These are phyloP conservation scores for Pelargonium australe DNA, from an alignment of 441 rosid genomes.

Conservation along the genomic window DNA sequence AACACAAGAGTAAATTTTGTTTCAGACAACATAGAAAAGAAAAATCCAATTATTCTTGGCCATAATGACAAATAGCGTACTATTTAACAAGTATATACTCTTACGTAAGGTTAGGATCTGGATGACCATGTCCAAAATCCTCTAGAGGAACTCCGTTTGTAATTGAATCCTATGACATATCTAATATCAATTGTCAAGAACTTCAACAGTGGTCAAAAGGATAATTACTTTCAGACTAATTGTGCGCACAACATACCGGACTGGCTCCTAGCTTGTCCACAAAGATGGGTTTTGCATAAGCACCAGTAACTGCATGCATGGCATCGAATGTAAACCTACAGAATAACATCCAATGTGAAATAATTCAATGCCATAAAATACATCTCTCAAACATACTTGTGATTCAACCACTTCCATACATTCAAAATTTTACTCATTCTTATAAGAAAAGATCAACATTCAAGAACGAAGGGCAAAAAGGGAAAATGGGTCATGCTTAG, in stretches of 20 bases:
- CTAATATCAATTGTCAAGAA: constrained; percentile 25
- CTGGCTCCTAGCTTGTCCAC: constrained; percentile 78
- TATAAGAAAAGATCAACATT: neutral
- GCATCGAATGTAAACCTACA: constrained; percentile 83
- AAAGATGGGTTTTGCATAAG: constrained; percentile 88
- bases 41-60: neutral
- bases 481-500: neutral
- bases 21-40: neutral
- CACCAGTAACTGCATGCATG: constrained; percentile 97
- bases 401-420: neutral
- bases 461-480: neutral
- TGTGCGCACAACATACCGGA: constrained; percentile 34
- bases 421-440: neutral
- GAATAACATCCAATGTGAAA: constrained; percentile 17
- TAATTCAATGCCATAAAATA: neutral
- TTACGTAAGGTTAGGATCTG: constrained; percentile 96
- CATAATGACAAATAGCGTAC: constrained; percentile 12
- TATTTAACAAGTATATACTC: constrained; percentile 18
- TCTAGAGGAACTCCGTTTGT: constrained; percentile 75
- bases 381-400: neutral
- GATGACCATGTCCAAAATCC: constrained; percentile 98
- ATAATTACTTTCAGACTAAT: constrained; percentile 10
- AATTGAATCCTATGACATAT: constrained; percentile 62
- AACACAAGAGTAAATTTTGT: neutral
- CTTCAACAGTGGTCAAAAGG: constrained; percentile 15